Evolutionary conservation across 2,329 filamentous ascomycete genomes (phyloP).

Genomic region (Fusarium sororula): DNA sequence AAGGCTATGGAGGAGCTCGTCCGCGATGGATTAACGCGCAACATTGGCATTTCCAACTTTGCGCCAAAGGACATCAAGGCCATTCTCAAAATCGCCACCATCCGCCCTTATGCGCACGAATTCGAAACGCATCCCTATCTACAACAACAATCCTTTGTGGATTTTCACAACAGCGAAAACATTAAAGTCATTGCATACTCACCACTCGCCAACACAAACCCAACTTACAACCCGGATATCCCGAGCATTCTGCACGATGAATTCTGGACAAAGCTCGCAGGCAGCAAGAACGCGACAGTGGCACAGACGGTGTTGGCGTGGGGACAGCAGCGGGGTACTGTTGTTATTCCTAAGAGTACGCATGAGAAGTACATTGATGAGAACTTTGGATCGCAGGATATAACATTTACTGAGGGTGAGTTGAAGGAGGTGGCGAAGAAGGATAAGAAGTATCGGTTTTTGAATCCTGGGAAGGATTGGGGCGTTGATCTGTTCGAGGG

Average conservation of each 20-base stretch:
- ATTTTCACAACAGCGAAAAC: conserved; percentile 40
- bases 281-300: conserved; percentile 32
- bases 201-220: conserved; percentile 37
- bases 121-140: conserved; percentile 70
- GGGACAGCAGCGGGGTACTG: conserved; percentile 34
- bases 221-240: conserved; percentile 30
- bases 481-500: conserved; percentile 52
- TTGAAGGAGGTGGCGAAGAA: conserved; percentile 43
- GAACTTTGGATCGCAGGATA: conserved; percentile 26
- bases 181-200: conserved; percentile 42
- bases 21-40: conserved; percentile 22
- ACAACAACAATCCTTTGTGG: conserved; percentile 44
- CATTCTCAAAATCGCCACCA: conserved; percentile 48
- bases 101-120: conserved; percentile 44
- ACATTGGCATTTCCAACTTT: conserved; percentile 67
- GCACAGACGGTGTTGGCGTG: conserved; percentile 36
- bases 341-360: conserved; percentile 34
- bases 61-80: conserved; percentile 58
- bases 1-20: conserved; percentile 44
- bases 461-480: conserved; percentile 51
- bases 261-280: conserved; percentile 30
- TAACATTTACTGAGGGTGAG: conserved; percentile 42
- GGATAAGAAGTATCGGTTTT: conserved; percentile 48
- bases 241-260: conserved; percentile 29
- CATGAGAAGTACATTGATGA: conserved; percentile 33